Base-by-base conservation (phyloP, 179 eudicot genomes). In the Camellia oleifera region DNA sequence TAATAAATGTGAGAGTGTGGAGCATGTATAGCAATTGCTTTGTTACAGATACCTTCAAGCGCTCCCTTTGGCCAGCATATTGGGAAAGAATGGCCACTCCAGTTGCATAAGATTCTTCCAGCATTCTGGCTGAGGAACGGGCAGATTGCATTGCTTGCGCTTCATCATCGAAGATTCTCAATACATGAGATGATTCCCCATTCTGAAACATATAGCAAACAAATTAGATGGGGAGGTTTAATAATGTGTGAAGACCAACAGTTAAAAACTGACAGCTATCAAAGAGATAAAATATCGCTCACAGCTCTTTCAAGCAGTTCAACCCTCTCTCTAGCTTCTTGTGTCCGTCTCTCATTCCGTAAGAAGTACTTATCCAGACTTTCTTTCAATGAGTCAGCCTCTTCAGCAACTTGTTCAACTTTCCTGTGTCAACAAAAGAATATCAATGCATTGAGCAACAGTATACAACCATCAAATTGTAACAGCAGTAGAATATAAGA, bases 371-470 rank as follows among this genome's bases (percentile, higher is more conserved):
- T 92, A 64, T 95, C 99, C 78, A 94, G 84, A 85, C 98, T 90
- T 60, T 88, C 92, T 88, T 88, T 92, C 84, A 93, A 83, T 32
- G 99, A 95, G 46, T 91, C 95, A 18, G 98, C 92, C 89, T 92
- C 98, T 87, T 95, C 99, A 74, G 87, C 90, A 70, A 94, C 91
- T 87, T 91, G 99, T 80, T 95, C 99, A 77, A 95, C 97, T 86
- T 93, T 95, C 84, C 99, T 95, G 90, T 23, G 54, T 50, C 20
- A 48, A 69, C 26, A 71, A 32, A 56, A 61, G 14, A 4, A 26
- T 18, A 73, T n/a, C 32, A 32, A 4, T 48, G 7, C 5, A 54
- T 45, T 7, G 57, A 13, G 9, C 3, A 13, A 17, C 9, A 15
- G 53, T 18, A 44, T 7, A 12, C 40, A n/a, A 32, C 61, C 52